Evolutionary conservation across 2,329 filamentous ascomycete genomes (phyloP).

Genomic region (Colletotrichum godetiae): DNA sequence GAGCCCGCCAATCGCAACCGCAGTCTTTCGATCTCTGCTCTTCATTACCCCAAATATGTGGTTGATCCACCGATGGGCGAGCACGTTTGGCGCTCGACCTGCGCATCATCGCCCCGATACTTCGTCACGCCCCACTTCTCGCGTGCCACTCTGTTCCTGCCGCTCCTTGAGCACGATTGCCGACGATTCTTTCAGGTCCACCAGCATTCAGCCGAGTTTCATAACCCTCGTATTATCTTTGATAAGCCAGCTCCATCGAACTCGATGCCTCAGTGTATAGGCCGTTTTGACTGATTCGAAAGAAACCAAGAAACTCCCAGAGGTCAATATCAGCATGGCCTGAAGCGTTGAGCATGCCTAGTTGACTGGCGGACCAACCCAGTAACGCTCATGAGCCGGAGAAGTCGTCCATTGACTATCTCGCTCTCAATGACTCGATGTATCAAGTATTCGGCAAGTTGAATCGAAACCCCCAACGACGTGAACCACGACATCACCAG

Average conservation of each 20-base stretch:
- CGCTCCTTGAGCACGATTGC: background rate
- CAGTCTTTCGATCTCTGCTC: background rate
- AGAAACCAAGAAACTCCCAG: background rate
- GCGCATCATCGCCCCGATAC: background rate
- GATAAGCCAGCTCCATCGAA: background rate
- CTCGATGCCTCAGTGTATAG: background rate
- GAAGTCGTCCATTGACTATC: background rate
- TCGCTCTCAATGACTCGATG: background rate
- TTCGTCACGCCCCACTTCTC: constrained; percentile 9
- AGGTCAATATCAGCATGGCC: background rate
- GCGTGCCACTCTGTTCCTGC: background rate
- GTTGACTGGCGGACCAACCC: background rate
- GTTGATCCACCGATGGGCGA: background rate
- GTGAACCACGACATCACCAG: background rate
- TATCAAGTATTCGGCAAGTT: background rate
- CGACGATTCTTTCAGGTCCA: background rate
- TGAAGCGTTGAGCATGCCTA: background rate
- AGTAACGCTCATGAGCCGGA: background rate
- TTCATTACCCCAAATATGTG: background rate
- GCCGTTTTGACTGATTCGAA: background rate
- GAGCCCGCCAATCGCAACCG: constrained; percentile 26
- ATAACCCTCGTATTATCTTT: background rate
- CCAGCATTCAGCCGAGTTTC: background rate
- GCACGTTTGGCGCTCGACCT: background rate
- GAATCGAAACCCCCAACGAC: background rate